Evolutionary conservation across 2,329 filamentous ascomycete species (phyloP).

Genomic region (Aspergillus sp.): DNA sequence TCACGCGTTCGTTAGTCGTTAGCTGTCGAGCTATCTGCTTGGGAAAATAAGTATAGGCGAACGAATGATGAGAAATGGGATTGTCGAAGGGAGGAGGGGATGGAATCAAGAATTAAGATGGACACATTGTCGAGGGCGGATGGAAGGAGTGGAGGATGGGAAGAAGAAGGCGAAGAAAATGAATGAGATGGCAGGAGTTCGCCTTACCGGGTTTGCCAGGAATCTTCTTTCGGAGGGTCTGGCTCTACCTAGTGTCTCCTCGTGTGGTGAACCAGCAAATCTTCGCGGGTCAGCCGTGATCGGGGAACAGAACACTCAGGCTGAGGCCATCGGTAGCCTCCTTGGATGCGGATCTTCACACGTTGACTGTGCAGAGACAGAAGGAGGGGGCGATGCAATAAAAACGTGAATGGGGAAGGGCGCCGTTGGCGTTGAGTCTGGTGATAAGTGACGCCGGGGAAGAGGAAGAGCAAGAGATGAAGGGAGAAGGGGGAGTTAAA

Average conservation of each 20-base stretch:
- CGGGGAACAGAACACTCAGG: slow-evolving; percentile 11
- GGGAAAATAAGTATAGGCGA: slow-evolving; percentile 15
- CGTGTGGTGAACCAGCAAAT: slow-evolving; percentile 19
- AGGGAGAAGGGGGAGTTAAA: slow-evolving; percentile 2
- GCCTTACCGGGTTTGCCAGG: slow-evolving; percentile 19
- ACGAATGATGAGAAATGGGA: not conserved
- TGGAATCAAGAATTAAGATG: slow-evolving; percentile 12
- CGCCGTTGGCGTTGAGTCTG: slow-evolving; percentile 1
- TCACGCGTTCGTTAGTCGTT: slow-evolving; percentile 19
- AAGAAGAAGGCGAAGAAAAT: slow-evolving; percentile 11
- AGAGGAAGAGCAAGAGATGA: not conserved
- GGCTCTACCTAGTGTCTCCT: slow-evolving; percentile 12
- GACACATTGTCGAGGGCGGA: slow-evolving; percentile 8
- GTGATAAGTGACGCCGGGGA: slow-evolving; percentile 1
- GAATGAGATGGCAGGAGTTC: slow-evolving; percentile 14
- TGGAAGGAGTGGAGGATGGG: slow-evolving; percentile 8
- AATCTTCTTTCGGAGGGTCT: slow-evolving; percentile 18
- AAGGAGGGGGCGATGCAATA: not conserved
- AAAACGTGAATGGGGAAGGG: not conserved
- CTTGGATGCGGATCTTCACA: not conserved
- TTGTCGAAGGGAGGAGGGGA: slow-evolving; percentile 4
- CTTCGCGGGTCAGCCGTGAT: slow-evolving; percentile 16
- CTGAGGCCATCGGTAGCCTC: not conserved
- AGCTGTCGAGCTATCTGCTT: slow-evolving; percentile 14
- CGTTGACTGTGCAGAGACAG: not conserved